These are phyloP conservation scores for Wakefieldia striispora DNA, from an alignment of 768 basidiomycete genomes.

Conservation along the genomic window DNA sequence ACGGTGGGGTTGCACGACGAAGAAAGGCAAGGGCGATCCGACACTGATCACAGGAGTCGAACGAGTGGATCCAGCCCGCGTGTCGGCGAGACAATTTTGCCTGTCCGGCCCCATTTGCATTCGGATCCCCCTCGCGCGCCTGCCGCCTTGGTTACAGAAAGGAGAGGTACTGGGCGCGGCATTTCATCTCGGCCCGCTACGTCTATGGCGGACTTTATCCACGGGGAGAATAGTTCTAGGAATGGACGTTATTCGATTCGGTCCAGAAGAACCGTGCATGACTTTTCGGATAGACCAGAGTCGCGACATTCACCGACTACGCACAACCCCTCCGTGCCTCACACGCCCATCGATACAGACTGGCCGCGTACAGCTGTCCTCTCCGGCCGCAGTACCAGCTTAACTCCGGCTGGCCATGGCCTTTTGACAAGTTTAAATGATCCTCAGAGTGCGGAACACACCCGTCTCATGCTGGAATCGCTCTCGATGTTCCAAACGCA, in stretches of 20 bases:
- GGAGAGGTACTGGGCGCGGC: constrained; percentile 17
- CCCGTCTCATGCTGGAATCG: constrained; percentile 67
- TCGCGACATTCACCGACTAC: constrained; percentile 15
- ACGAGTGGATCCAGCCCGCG: constrained; percentile 23
- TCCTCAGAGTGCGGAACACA: constrained; percentile 51
- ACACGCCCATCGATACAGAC: constrained; percentile 17
- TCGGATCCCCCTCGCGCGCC: constrained; percentile 27
- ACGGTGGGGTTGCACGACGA: constrained; percentile 26
- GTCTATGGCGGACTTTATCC: constrained; percentile 53
- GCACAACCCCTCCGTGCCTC: constrained; percentile 13
- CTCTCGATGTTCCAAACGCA: constrained; percentile 69
- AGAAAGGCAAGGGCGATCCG: constrained; percentile 17
- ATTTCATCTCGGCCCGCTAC: constrained; percentile 44
- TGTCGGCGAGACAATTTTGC: constrained; percentile 15
- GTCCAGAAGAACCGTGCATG: constrained; percentile 25
- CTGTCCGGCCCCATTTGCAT: constrained; percentile 19
- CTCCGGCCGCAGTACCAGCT: constrained; percentile 13
- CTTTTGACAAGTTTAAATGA: constrained; percentile 7
- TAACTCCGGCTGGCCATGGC: constrained; percentile 19
- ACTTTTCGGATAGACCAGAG: constrained; percentile 23
- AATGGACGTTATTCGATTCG: constrained; percentile 13
- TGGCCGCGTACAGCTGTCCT: constrained; percentile 8
- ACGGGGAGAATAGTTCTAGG: constrained; percentile 17
- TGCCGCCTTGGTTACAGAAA: constrained; percentile 13
- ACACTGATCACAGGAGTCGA: constrained; percentile 22